phyloP scores from a whole-genome alignment of 306 rosid species.

The Gastrolobium bilobum region DNA sequence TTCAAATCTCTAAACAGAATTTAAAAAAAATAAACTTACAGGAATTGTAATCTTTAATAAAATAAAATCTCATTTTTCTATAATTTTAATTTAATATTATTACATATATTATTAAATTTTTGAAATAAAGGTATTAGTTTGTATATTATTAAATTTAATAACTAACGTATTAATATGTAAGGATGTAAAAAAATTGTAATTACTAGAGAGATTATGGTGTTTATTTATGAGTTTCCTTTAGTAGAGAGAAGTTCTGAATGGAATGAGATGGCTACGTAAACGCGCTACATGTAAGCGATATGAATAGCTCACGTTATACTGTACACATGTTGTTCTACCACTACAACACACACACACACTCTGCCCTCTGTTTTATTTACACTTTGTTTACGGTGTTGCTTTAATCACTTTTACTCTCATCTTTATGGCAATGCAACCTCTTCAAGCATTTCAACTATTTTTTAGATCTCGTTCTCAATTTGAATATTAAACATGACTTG shows the following conservation, averaged over 20 bases:
- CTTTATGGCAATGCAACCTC: not conserved
- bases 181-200: not conserved
- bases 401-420: not conserved
- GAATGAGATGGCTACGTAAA: conserved; percentile 34
- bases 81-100: not conserved
- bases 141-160: too few species aligned
- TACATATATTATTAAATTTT: too few species aligned
- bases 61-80: too few species aligned
- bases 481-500: not conserved
- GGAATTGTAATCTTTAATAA: too few species aligned
- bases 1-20: not conserved
- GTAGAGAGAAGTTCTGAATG: not conserved
- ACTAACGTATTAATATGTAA: too few species aligned
- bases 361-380: not conserved
- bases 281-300: conserved; percentile 56
- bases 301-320: not conserved
- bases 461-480: not conserved
- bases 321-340: not conserved
- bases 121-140: too few species aligned
- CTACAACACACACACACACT: not conserved
- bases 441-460: not conserved
- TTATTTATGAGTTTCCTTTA: not conserved
- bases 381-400: not conserved
- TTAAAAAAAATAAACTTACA: not conserved
- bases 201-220: not conserved